Conservation (phyloP, 164 flowering plant genomes). For the Berberis thunbergii region DNA sequence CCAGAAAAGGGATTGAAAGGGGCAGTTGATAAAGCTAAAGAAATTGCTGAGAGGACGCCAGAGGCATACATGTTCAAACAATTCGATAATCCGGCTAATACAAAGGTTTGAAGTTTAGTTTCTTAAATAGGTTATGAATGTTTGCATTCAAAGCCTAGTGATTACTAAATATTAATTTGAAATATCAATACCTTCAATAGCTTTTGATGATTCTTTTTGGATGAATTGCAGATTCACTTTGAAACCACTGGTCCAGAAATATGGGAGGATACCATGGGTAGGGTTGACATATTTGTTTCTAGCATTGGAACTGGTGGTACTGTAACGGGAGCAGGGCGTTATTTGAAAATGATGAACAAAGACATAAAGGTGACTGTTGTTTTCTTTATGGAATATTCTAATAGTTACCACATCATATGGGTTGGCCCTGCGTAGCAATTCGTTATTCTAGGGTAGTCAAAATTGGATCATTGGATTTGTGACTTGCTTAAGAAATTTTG, state of each 20-base stretch:
- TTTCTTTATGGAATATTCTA: not conserved
- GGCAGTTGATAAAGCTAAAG: constrained; percentile 73
- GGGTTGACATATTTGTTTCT: constrained; percentile 64
- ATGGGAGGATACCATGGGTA: constrained; percentile 85
- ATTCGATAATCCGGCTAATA: constrained; percentile 55
- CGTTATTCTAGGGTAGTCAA: not conserved
- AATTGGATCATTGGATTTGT: not conserved
- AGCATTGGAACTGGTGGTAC: constrained; percentile 86
- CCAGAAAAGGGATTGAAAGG: constrained; percentile 67
- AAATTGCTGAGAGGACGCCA: constrained; percentile 51
- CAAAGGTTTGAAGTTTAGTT: constrained; percentile 32
- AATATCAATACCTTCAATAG: not conserved
- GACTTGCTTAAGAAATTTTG: not conserved
- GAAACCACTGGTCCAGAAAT: constrained; percentile 86
- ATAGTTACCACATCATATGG: not conserved
- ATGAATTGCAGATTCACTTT: constrained; percentile 59
- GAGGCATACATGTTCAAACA: constrained; percentile 79
- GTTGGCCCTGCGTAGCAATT: not conserved
- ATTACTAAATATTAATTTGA: not conserved
- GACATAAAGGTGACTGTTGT: constrained; percentile 45
- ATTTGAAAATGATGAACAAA: constrained; percentile 66
- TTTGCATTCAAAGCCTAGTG: not conserved
- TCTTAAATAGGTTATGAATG: not conserved
- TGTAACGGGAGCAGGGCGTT: constrained; percentile 63
- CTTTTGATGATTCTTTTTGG: constrained; percentile 5